Percentiles rank a stretch among this genome's conserved stretches.
These are phyloP conservation scores for Acanthamoeba sp. DNA, from an alignment of 208 protist genomes.

Conservation along the genomic window DNA sequence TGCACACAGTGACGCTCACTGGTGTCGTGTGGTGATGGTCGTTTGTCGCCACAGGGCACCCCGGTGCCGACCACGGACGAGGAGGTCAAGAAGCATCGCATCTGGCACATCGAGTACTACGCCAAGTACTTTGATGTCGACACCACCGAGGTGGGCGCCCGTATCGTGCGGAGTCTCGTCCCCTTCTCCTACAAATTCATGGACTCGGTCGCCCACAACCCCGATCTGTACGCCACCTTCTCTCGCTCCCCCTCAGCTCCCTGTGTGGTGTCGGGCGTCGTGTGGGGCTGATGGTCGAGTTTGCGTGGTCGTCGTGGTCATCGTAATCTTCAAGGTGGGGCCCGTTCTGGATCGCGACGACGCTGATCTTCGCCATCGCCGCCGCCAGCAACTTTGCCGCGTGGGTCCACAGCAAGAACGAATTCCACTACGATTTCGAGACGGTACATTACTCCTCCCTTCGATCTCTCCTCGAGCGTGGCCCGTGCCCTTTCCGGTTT, in stretches of 20 bases:
- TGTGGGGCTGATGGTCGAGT: no score
- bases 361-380: conserved; percentile 72
- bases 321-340: no score
- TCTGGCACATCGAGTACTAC: conserved; percentile 73
- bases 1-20: no score
- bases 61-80: neutral
- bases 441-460: neutral
- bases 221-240: conserved; percentile 59
- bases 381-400: conserved; percentile 69
- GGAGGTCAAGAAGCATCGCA: neutral
- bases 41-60: neutral
- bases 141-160: conserved; percentile 48
- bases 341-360: conserved; percentile 71
- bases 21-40: no score
- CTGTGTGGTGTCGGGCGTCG: neutral
- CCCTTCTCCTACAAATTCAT: conserved; percentile 69
- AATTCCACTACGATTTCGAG: conserved; percentile 65
- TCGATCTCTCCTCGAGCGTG: neutral
- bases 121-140: conserved; percentile 69
- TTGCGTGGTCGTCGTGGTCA: no score
- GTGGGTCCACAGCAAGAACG: conserved; percentile 6
- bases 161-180: conserved; percentile 39
- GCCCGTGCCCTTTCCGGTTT: no score
- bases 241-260: neutral
- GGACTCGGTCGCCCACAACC: conserved; percentile 60